Base-by-base conservation (phyloP, 768 basidiomycete species). In the Saitozyma sp. region DNA sequence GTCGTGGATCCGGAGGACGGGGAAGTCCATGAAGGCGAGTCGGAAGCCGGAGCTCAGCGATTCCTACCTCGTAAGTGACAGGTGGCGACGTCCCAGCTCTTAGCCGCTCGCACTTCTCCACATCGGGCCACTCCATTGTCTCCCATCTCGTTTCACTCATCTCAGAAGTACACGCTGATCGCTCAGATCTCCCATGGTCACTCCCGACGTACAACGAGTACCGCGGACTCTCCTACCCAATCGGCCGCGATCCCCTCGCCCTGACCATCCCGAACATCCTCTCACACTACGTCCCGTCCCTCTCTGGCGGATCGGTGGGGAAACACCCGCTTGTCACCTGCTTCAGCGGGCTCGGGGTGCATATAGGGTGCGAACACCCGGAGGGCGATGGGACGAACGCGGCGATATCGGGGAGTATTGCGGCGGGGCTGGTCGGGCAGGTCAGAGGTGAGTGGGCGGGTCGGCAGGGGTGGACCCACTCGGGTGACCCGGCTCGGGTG, bases 341-440 rank as follows among this genome's bases (percentile, higher is more conserved):
- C 59, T 19, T 19, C 56, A 45, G 19, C 14, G 9, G 50, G 4
- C 19, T 45, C 16, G 53, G 58, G 54, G 14, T 56, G 51, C 56
- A 19, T 49, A 9, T 48, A 49, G 56, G 7, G 37, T 60, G 59
- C 45, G 52, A 43, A n/a, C 58, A 59, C 43, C 63, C 68, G 8
- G 55, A 57, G 50, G 52, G 53, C 20, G 72, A 78, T 64, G 74
- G 72, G 42, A 58, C 75, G 41, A 78, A 78, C 58, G 76, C 61
- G 20, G 76, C 76, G 13, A 56, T 74, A 7, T 70, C 67, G 16
- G 76, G 76, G 11, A 70, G 70, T 58, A 56, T 63, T 6, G 63
- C 66, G 38, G 56, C 20, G 17, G 58, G 61, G 14, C 58, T 78
- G 40, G 38, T 65, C 9, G 45, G 45, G 20, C 76, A 78, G 61